A percentile compares a stretch with the other conserved stretches of the same genome.
phyloP scores from a whole-genome alignment of 2,329 filamentous ascomycete genomes.

The Cadophora malorum region DNA sequence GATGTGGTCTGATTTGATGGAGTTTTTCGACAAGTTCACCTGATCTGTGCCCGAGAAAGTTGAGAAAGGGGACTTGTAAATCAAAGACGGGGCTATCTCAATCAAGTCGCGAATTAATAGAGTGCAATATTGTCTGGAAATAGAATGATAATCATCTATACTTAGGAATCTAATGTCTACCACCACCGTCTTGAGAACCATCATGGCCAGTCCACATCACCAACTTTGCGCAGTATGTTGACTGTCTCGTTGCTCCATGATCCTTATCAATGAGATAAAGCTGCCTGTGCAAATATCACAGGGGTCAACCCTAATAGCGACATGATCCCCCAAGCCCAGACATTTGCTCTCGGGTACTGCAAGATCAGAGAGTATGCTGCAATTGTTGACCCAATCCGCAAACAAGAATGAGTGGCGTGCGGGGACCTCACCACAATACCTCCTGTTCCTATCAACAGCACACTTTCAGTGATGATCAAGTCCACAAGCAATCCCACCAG shows the following conservation, averaged over 20 bases:
- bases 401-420: background rate
- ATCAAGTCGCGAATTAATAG: too few relatives aligned
- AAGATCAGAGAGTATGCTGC: constrained; percentile 4
- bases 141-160: too few relatives aligned
- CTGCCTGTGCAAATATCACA: constrained; percentile 13
- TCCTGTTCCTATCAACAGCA: background rate
- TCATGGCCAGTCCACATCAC: background rate
- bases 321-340: constrained; percentile 13
- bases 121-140: too few relatives aligned
- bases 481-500: background rate
- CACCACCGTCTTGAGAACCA: background rate
- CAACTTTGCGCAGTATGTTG: background rate
- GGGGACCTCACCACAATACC: background rate
- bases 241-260: too few relatives aligned
- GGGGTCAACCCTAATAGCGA: background rate
- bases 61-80: too few relatives aligned
- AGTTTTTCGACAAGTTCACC: background rate
- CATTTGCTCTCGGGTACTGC: constrained; percentile 7
- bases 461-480: background rate
- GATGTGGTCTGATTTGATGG: constrained; percentile 16
- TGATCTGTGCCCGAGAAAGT: background rate
- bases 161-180: background rate
- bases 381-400: background rate
- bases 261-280: background rate
- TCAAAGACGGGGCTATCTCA: too few relatives aligned